Evolutionary conservation across 2,329 filamentous ascomycete genomes (phyloP).

Genomic region (Exophiala phaeomuriformis): DNA sequence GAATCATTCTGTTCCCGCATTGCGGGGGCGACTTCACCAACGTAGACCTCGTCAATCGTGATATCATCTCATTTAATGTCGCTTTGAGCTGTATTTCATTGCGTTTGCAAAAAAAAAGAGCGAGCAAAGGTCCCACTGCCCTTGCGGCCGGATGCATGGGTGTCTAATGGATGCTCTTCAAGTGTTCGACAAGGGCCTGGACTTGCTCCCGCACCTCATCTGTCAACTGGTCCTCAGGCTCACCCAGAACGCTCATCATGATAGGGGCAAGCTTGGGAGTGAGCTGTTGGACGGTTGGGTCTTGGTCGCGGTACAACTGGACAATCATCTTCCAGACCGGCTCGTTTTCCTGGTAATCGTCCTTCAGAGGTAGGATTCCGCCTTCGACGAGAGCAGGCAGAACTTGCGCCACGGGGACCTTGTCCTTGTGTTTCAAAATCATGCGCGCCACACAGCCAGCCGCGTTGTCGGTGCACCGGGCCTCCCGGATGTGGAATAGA

Average conservation of each 20-base stretch:
- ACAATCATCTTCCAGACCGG: slow-evolving; percentile 87
- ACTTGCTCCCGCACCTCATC: slow-evolving; percentile 43
- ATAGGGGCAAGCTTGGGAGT: slow-evolving; percentile 43
- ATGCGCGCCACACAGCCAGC: slow-evolving; percentile 85
- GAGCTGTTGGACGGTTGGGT: slow-evolving; percentile 39
- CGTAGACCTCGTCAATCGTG: too few species aligned
- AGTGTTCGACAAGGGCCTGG: slow-evolving; percentile 43
- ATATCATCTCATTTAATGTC: too few species aligned
- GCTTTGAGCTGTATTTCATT: too few species aligned
- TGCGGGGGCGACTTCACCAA: too few species aligned
- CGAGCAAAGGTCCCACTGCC: not conserved
- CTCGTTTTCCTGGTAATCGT: slow-evolving; percentile 95
- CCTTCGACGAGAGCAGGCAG: slow-evolving; percentile 66
- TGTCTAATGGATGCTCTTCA: slow-evolving; percentile 31
- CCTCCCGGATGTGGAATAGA: slow-evolving; percentile 67
- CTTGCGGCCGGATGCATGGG: not conserved
- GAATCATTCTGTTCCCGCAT: too few species aligned
- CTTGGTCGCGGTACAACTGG: slow-evolving; percentile 58
- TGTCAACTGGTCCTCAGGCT: slow-evolving; percentile 42
- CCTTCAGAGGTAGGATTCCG: slow-evolving; percentile 69
- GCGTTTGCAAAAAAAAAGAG: too few species aligned
- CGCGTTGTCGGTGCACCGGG: slow-evolving; percentile 84
- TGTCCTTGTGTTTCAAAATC: slow-evolving; percentile 81
- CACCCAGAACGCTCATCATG: slow-evolving; percentile 42
- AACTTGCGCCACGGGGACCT: slow-evolving; percentile 71